Evolutionary conservation across 192 early-diverging fungal genomes (phyloP), one percentile per base, ranked within the genome.

Genomic region (Gamsiella multidivaricata): DNA sequence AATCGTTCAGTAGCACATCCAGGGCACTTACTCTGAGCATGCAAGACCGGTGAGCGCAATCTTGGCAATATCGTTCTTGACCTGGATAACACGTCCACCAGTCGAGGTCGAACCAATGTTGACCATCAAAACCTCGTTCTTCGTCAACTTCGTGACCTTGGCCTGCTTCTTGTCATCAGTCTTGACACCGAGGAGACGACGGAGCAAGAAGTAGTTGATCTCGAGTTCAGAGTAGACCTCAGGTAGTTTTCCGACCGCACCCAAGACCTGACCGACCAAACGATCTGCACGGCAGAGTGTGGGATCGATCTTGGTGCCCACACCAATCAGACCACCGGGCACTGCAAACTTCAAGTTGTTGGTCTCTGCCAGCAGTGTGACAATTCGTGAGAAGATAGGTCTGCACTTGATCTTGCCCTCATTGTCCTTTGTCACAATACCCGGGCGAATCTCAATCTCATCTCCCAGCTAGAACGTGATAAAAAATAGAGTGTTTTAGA

Each of bases 91-190:
- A 58, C 96, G 91, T 57, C 96, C 97, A 63, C 97, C 97, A 42
- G 96, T 95, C 11, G 94, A 92, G 23, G 91, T 94, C 25, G 94
- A 94, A 54, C 98, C 98, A 82, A 99, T 97, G 84, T 97, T 98
- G 55, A 98, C 92, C 92, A 95, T 89, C 29, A 99, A 82, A 18
- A 96, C 89, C 79, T 99, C 98, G 84, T 90, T 89, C 88, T 96
- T 97, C 34, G 90, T 80, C 37, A 99, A 85, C 86, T 98, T 98
- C 49, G 93, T 74, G 54, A 89, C 94, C 90, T 97, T 98, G 64
- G 97, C 89, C 81, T 97, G 95, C 87, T 98, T 99, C 87, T 97
- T 97, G 84, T 95, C 95, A 53, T 97, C 96, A 15, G 94, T 95
- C 83, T 96, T 95, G 70, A 98, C 96, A 79, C 97, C 98, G 46